phyloP scores from a whole-genome alignment of 495 filamentous ascomycete genomes.

The Aspergillus indologenus region DNA sequence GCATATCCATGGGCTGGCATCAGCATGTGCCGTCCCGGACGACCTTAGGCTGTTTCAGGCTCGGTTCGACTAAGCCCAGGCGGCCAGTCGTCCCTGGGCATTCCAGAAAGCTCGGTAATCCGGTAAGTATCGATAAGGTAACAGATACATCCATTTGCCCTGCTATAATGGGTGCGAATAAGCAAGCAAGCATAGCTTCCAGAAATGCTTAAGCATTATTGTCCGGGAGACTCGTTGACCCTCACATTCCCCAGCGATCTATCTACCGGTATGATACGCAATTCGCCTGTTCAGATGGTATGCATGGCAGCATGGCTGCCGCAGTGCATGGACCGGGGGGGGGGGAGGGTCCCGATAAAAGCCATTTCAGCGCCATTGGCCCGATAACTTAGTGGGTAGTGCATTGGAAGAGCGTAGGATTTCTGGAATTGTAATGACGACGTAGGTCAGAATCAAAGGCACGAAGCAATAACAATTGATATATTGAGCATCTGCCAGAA shows the following conservation, averaged over 20 bases:
- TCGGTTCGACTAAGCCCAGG: constrained; percentile 15
- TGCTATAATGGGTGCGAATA: background rate
- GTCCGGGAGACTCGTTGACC: background rate
- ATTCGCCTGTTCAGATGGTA: background rate
- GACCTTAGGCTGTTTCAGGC: constrained; percentile 20
- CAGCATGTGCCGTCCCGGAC: constrained; percentile 25
- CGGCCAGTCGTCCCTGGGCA: constrained; percentile 3
- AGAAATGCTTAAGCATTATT: background rate
- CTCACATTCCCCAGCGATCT: background rate
- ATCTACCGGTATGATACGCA: too few relatives aligned
- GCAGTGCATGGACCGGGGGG: background rate
- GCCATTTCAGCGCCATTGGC: background rate
- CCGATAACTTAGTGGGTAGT: background rate
- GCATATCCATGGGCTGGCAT: constrained; percentile 9
- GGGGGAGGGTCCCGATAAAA: background rate
- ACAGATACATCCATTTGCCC: background rate
- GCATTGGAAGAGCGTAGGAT: background rate
- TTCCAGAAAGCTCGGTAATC: constrained; percentile 1
- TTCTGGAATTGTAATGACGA: background rate
- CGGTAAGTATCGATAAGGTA: background rate
- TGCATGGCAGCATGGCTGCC: background rate
- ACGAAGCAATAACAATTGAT: background rate
- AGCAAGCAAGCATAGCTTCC: background rate
- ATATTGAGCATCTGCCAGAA: background rate
- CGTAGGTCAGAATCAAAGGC: background rate